phyloP scores from a whole-genome alignment of 495 filamentous ascomycete species.

The Penicillium longicatenatum region DNA sequence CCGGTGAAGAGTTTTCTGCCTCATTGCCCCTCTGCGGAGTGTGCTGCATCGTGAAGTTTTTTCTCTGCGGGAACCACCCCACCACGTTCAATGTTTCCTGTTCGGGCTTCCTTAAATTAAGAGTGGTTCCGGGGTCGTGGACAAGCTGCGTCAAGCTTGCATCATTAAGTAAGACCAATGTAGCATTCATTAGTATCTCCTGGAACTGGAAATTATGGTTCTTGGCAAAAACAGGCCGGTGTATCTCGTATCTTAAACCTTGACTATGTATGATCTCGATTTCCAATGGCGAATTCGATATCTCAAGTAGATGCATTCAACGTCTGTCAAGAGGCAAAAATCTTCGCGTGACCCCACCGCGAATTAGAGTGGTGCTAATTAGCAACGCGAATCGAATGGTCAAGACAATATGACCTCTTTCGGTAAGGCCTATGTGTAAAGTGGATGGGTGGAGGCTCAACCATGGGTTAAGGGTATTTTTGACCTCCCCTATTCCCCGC shows the following conservation, averaged over 20 bases:
- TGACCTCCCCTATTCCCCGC: slow-evolving; percentile 25
- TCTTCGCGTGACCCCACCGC: slow-evolving; percentile 4
- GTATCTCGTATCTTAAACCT: neutral
- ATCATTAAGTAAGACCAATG: slow-evolving; percentile 1
- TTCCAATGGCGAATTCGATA: neutral
- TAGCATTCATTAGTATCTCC: neutral
- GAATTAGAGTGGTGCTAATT: slow-evolving; percentile 23
- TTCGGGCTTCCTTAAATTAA: slow-evolving; percentile 27
- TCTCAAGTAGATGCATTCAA: neutral
- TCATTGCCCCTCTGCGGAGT: slow-evolving; percentile 29
- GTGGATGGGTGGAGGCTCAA: slow-evolving; percentile 31
- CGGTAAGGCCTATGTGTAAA: slow-evolving; percentile 15
- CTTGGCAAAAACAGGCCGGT: neutral
- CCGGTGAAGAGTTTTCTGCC: slow-evolving; percentile 30
- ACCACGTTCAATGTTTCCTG: slow-evolving; percentile 23
- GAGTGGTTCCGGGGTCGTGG: slow-evolving; percentile 25
- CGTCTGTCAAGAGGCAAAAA: slow-evolving; percentile 25
- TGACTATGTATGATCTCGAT: too few species aligned
- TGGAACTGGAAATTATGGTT: neutral
- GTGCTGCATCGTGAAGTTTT: slow-evolving; percentile 20
- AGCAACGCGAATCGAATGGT: slow-evolving; percentile 17
- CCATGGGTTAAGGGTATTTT: slow-evolving; percentile 27
- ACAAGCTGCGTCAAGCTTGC: slow-evolving; percentile 25
- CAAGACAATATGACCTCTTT: slow-evolving; percentile 24
- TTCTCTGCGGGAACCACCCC: slow-evolving; percentile 27